A percentile compares a stretch with the other conserved stretches of the same genome.
phyloP scores from a whole-genome alignment of 23 red algal species.

The Gracilariopsis chorda region DNA sequence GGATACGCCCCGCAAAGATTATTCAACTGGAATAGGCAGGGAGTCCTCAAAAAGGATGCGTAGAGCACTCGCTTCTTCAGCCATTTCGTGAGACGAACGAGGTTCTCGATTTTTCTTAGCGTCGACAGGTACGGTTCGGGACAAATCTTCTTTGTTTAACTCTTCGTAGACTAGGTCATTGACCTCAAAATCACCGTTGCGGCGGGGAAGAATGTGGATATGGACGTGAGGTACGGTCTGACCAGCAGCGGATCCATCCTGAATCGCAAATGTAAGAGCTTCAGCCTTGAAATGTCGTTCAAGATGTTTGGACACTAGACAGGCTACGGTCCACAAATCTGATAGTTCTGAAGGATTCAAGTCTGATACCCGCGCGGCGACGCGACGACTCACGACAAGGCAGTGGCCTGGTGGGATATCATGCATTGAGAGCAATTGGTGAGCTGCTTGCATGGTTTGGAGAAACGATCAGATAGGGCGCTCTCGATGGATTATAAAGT shows the following conservation, averaged over 20 bases:
- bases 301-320: conserved; percentile 24
- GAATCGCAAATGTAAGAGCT: conserved; percentile 73
- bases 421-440: too few relatives aligned
- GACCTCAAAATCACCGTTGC: conserved; percentile 65
- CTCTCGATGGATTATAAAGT: too few relatives aligned
- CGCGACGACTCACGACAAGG: conserved; percentile 67
- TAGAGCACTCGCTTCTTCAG: background rate
- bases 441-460: too few relatives aligned
- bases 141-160: conserved; percentile 38
- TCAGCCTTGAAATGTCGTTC: conserved; percentile 32
- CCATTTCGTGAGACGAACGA: conserved; percentile 54
- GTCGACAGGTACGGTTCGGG: background rate
- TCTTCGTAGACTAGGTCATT: conserved; percentile 80
- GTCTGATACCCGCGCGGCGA: conserved; percentile 64
- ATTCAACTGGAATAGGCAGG: conserved; percentile 18
- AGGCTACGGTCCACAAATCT: conserved; percentile 81
- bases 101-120: conserved; percentile 27
- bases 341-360: conserved; percentile 54
- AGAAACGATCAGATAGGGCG: too few relatives aligned
- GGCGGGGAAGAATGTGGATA: conserved; percentile 83
- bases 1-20: background rate
- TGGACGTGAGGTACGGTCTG: conserved; percentile 95
- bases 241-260: conserved; percentile 79
- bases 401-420: conserved; percentile 57
- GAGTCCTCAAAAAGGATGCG: conserved; percentile 45